Evolutionary conservation across 1,284 basidiomycete species (phyloP).

Genomic region (Quambalaria eucalypti): DNA sequence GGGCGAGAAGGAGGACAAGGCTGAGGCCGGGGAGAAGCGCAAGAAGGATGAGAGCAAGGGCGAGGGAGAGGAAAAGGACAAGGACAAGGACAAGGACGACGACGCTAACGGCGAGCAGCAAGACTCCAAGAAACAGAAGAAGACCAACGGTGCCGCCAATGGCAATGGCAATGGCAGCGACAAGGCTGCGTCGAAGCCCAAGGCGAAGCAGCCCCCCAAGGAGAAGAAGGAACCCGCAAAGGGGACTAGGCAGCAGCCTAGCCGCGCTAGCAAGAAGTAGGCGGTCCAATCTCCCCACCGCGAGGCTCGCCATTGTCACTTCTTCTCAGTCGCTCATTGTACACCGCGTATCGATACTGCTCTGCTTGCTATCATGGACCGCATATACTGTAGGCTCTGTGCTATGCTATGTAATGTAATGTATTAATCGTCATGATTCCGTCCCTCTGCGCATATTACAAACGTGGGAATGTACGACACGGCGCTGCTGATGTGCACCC

Average conservation of each 20-base stretch:
- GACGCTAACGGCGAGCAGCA: conserved; percentile 6
- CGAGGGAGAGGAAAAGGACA: not conserved
- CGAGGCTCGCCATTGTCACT: not conserved
- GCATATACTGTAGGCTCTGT: not conserved
- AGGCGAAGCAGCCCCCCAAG: not conserved
- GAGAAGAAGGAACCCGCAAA: conserved; percentile 2
- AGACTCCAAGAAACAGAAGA: conserved; percentile 6
- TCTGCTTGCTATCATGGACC: not conserved
- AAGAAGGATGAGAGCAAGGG: conserved; percentile 1
- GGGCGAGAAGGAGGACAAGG: conserved; percentile 1
- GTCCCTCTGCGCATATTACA: too few relatives aligned
- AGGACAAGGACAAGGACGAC: conserved; percentile 10
- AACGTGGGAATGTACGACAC: too few relatives aligned
- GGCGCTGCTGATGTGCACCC: too few relatives aligned
- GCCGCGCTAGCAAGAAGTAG: conserved; percentile 20
- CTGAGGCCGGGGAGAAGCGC: conserved; percentile 9
- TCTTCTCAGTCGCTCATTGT: not conserved
- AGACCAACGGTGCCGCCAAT: not conserved
- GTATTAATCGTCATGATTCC: not conserved
- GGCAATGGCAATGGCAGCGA: not conserved
- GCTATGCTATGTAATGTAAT: not conserved
- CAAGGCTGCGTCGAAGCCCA: not conserved
- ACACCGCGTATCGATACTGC: not conserved
- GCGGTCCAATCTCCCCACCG: too few relatives aligned
- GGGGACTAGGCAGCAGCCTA: conserved; percentile 12